A percentile compares a stretch with the other conserved stretches of the same genome.
Conservation (phyloP, 768 basidiomycete species). For the Trametes coccinea region DNA sequence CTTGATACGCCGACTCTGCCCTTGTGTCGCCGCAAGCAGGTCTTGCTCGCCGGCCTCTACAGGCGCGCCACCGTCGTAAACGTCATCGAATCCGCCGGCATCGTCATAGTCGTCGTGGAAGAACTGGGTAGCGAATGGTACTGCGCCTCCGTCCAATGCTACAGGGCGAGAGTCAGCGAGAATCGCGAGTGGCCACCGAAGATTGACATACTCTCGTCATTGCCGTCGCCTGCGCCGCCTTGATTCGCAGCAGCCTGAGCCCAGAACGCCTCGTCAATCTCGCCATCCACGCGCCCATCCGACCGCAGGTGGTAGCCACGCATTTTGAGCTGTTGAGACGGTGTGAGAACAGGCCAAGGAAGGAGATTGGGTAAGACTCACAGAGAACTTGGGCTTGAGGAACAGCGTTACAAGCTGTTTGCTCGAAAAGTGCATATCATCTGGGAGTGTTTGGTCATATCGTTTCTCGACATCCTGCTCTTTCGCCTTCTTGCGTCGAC, state of each 20-base stretch:
- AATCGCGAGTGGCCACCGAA: not conserved
- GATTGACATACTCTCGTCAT: constrained; percentile 60
- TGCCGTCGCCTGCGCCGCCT: constrained; percentile 51
- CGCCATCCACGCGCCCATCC: constrained; percentile 72
- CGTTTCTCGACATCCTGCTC: constrained; percentile 59
- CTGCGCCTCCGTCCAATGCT: constrained; percentile 52
- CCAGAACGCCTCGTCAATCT: constrained; percentile 97
- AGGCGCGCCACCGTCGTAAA: constrained; percentile 49
- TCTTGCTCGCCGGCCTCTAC: constrained; percentile 81
- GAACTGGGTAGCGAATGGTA: constrained; percentile 94
- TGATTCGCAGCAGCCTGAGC: constrained; percentile 90
- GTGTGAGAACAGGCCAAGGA: not conserved
- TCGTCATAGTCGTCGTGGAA: constrained; percentile 93
- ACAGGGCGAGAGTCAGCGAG: not conserved
- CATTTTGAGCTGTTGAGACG: constrained; percentile 73
- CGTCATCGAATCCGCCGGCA: constrained; percentile 49
- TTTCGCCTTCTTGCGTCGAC: constrained; percentile 49
- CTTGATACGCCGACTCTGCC: constrained; percentile 72
- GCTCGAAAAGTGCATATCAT: constrained; percentile 97
- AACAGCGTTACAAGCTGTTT: constrained; percentile 89
- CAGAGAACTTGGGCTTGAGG: constrained; percentile 93
- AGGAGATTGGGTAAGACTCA: constrained; percentile 38
- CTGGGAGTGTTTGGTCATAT: constrained; percentile 80
- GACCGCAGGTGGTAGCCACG: constrained; percentile 62
- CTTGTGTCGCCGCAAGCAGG: constrained; percentile 78